A percentile compares a stretch with the other conserved stretches of the same genome.
phyloP scores from a whole-genome alignment of 1,139 yeast species.

The Kodamaea fungicola region DNA sequence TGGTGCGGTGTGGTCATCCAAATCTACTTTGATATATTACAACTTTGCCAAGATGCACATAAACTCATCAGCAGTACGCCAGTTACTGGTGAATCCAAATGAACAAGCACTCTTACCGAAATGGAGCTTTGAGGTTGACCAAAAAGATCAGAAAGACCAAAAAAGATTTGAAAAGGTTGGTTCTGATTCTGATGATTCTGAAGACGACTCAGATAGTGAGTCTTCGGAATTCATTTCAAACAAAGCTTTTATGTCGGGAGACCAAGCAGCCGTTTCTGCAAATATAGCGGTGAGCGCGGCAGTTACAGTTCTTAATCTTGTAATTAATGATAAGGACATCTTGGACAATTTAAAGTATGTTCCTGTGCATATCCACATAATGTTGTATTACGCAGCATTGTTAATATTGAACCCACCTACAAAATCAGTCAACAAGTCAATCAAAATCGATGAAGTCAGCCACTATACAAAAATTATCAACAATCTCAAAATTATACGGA shows the following conservation, averaged over 20 bases:
- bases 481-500: conserved; percentile 32
- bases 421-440: conserved; percentile 19
- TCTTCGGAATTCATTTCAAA: conserved; percentile 32
- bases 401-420: conserved; percentile 50
- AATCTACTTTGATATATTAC: conserved; percentile 66
- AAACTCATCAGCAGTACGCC: conserved; percentile 54
- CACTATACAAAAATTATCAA: conserved; percentile 20
- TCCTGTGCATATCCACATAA: conserved; percentile 68
- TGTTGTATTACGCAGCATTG: conserved; percentile 67
- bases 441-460: conserved; percentile 14
- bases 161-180: conserved; percentile 9
- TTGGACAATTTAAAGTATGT: conserved; percentile 56
- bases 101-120: conserved; percentile 36
- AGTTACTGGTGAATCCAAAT: conserved; percentile 34
- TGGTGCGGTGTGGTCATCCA: conserved; percentile 68
- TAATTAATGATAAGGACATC: conserved; percentile 58
- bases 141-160: neutral
- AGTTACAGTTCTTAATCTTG: conserved; percentile 56
- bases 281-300: conserved; percentile 63
- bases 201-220: conserved; percentile 25
- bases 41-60: conserved; percentile 76
- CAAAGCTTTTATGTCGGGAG: conserved; percentile 33
- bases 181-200: conserved; percentile 22
- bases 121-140: conserved; percentile 7
- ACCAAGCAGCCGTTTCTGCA: conserved; percentile 34